Evolutionary conservation across 2,329 filamentous ascomycete genomes (phyloP), one percentile per base, ranked within the genome.

Genomic region (Stenocarpella maydis): DNA sequence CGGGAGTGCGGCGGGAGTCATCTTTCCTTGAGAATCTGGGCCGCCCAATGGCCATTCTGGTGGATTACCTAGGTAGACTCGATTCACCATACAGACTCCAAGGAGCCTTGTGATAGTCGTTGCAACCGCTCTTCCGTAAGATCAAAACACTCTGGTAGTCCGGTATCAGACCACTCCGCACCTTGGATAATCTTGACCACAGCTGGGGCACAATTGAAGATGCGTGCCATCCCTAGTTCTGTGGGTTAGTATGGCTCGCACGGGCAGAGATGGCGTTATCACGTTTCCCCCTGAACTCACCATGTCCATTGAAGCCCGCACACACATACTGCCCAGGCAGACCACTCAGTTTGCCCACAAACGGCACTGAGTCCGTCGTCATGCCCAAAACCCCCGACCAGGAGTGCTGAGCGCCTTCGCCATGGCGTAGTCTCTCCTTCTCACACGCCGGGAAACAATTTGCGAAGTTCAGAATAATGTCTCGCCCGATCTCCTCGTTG

Each of bases 291-390:
- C n/a, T n/a, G n/a, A 31, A 31, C 76, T 77, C 71, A 79, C 82
- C 82, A 73, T 85, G 82, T 0, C 82, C 83, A 72, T 85, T 84
- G 69, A 85, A 84, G 0, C 83, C 83, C n/a, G 82, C 83, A 72
- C 82, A 84, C 10, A 85, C 78, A 74, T 78, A 86, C 65, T 85
- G 83, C 4, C 83, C 83, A 12, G 80, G 77, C 9, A 80, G 70
- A 0, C 76, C 76, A 12, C 81, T 76, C 6, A 85, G 74, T 1
- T 74, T 73, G 1, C 83, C 83, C n/a, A 85, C 76, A 69, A 84
- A 81, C 0, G 84, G 83, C 15, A 84, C 81, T 14, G 77, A 81
- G 73, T 86, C 82, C 0, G 78, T 75, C 49, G 82, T 85, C 81
- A 84, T 81, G 15, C 77, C 83, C 43, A 85, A 80, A 69, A 85